These are phyloP conservation scores for Rhizophora apiculata DNA, from an alignment of 345 rosid genomes.

Conservation along the genomic window DNA sequence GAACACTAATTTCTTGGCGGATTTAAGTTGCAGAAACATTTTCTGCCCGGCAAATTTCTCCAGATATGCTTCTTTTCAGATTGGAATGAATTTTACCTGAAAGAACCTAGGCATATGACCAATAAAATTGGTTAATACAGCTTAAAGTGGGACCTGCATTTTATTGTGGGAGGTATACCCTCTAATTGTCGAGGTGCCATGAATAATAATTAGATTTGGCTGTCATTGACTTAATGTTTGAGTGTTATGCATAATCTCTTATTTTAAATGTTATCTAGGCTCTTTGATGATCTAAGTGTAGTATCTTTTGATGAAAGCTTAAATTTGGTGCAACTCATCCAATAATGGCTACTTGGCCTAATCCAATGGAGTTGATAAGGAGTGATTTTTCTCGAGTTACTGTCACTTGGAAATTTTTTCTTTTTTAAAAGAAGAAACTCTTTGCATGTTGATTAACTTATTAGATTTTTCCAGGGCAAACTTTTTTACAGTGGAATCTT, in stretches of 20 bases:
- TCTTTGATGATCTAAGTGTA: not conserved
- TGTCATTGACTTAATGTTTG: not conserved
- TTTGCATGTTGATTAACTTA: too few relatives aligned
- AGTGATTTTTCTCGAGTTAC: not conserved
- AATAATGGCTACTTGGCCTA: not conserved
- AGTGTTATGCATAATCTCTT: not conserved
- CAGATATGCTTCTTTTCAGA: too few relatives aligned
- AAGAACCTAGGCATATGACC: too few relatives aligned
- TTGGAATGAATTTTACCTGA: too few relatives aligned
- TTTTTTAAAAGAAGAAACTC: not conserved
- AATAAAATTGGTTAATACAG: too few relatives aligned
- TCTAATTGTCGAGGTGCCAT: not conserved
- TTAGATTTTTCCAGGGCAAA: too few relatives aligned
- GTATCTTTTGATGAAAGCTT: constrained; percentile 6
- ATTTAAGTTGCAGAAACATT: not conserved
- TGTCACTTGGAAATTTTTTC: not conserved
- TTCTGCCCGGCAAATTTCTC: not conserved
- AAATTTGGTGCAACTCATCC: constrained; percentile 3
- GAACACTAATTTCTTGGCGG: constrained; percentile 1
- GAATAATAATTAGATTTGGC: constrained; percentile 4
- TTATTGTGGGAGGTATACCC: not conserved
- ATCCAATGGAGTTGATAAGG: not conserved
- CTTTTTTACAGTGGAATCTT: too few relatives aligned
- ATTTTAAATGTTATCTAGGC: not conserved
- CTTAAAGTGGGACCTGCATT: not conserved